phyloP scores from a whole-genome alignment of 768 basidiomycete species.

The Psilocybe tampanensis region DNA sequence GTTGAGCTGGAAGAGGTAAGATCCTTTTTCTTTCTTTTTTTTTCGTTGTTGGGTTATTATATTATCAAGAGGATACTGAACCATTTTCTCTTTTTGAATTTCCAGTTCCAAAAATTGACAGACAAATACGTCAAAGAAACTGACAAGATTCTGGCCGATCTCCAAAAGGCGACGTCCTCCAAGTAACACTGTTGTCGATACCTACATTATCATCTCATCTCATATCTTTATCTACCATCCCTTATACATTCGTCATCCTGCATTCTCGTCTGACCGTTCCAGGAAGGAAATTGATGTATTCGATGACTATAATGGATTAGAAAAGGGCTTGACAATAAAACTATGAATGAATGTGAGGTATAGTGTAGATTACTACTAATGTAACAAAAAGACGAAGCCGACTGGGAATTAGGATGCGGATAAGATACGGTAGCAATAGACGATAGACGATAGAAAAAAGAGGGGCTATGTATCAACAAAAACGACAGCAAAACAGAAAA shows the following conservation, averaged over 20 bases:
- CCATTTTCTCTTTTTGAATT: background rate
- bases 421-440: background rate
- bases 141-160: constrained; percentile 61
- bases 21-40: constrained; percentile 1
- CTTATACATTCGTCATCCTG: too few relatives aligned
- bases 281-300: background rate
- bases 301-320: background rate
- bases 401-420: background rate
- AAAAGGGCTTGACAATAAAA: background rate
- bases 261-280: background rate
- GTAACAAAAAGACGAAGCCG: background rate
- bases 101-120: constrained; percentile 74
- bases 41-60: too few relatives aligned
- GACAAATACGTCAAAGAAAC: constrained; percentile 66
- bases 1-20: constrained; percentile 71
- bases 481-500: too few relatives aligned
- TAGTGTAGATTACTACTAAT: background rate
- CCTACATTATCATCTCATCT: background rate
- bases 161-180: constrained; percentile 59
- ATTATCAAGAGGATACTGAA: too few relatives aligned
- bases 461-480: too few relatives aligned
- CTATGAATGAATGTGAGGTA: background rate
- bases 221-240: background rate
- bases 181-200: constrained; percentile 19
- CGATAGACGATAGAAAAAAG: too few relatives aligned